phyloP scores from a whole-genome alignment of 371 early-diverging fungal genomes.

The Cokeromyces recurvatus region DNA sequence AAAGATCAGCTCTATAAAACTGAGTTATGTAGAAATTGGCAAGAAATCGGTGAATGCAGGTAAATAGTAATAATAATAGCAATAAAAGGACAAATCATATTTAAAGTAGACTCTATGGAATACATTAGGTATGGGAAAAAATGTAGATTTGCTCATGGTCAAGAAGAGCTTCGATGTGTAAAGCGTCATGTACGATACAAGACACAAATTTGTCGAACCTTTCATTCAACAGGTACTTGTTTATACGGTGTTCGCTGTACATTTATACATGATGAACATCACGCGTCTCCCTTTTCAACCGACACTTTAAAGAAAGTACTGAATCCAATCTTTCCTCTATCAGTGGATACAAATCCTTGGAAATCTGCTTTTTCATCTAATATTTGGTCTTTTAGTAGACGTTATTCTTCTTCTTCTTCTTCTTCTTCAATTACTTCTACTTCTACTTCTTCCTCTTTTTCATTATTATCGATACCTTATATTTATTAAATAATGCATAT shows the following conservation, averaged over 20 bases:
- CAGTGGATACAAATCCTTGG: background rate
- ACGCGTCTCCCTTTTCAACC: background rate
- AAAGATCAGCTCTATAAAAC: constrained; percentile 81
- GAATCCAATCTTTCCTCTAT: no score
- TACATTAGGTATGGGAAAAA: constrained; percentile 73
- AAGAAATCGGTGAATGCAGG: constrained; percentile 78
- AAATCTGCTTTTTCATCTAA: background rate
- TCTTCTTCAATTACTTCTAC: no score
- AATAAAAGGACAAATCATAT: no score
- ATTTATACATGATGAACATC: constrained; percentile 83
- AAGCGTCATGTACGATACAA: constrained; percentile 94
- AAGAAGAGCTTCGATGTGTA: constrained; percentile 74
- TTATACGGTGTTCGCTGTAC: constrained; percentile 94
- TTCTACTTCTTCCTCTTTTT: constrained; percentile 6
- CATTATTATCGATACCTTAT: no score
- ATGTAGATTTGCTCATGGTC: constrained; percentile 96
- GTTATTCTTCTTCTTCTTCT: constrained; percentile 7
- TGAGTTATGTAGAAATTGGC: constrained; percentile 87
- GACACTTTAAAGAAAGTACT: no score
- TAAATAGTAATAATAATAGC: constrained; percentile 11
- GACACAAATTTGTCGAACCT: constrained; percentile 85
- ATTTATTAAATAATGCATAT: no score
- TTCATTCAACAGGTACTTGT: constrained; percentile 87
- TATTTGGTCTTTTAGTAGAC: constrained; percentile 11
- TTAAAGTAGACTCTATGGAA: background rate